Conservation (phyloP, 306 rosid genomes). For the Trifolium subterraneum region DNA sequence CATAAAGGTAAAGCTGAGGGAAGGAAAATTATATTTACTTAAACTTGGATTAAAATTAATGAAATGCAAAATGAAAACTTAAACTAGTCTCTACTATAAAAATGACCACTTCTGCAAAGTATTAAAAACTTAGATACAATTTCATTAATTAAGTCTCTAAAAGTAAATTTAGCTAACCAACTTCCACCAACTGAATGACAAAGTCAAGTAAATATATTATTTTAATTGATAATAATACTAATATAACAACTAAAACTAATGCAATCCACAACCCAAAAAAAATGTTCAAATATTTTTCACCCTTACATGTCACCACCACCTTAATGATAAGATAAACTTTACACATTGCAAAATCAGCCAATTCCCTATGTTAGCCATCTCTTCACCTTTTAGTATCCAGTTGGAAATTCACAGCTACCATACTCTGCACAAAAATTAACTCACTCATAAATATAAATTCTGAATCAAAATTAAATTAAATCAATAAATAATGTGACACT, state of each 20-base stretch:
- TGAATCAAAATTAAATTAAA: neutral
- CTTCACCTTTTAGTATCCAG: conserved; percentile 58
- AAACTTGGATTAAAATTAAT: neutral
- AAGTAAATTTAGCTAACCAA: conserved; percentile 34
- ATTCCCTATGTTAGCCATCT: conserved; percentile 11
- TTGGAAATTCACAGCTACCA: conserved; percentile 80
- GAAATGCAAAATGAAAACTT: no score
- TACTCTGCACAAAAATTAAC: conserved; percentile 58
- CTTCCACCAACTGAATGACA: conserved; percentile 23
- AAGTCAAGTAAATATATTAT: conserved; percentile 25
- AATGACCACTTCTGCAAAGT: neutral
- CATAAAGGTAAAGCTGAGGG: neutral
- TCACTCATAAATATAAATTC: neutral
- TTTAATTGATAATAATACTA: neutral
- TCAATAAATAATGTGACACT: neutral
- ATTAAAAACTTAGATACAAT: conserved; percentile 34
- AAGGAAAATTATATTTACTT: neutral
- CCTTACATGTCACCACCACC: neutral
- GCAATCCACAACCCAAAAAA: conserved; percentile 34
- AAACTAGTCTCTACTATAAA: no score
- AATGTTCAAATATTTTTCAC: conserved; percentile 12
- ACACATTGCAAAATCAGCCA: conserved; percentile 40
- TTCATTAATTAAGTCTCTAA: conserved; percentile 15
- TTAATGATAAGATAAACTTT: conserved; percentile 32
- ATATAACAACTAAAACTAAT: conserved; percentile 21